Conservation (phyloP, 2,329 filamentous ascomycete genomes). For the Sporothrix curviconia region DNA sequence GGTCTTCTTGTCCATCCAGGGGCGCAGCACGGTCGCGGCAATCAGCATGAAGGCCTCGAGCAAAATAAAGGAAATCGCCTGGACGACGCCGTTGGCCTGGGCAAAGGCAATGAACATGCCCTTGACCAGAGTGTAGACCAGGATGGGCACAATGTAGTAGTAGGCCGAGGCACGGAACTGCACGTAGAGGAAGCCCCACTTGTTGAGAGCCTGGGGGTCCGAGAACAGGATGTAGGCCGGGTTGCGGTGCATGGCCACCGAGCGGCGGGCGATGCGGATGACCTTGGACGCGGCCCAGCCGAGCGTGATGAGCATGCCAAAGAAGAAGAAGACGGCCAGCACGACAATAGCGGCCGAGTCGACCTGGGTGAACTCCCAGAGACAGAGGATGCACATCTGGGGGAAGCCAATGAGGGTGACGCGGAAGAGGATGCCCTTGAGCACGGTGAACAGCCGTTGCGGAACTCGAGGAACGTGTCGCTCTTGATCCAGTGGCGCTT, state of each 20-base stretch:
- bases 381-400: conserved; percentile 74
- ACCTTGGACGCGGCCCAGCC: conserved; percentile 78
- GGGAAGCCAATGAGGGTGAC: conserved; percentile 77
- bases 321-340: conserved; percentile 71
- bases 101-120: conserved; percentile 74
- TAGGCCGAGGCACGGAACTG: conserved; percentile 84
- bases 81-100: conserved; percentile 59
- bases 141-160: conserved; percentile 74
- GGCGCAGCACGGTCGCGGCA: conserved; percentile 64
- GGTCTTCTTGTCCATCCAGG: conserved; percentile 95
- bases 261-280: conserved; percentile 71
- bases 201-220: conserved; percentile 76
- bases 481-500: conserved; percentile 67
- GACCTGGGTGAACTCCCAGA: conserved; percentile 75
- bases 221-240: conserved; percentile 87
- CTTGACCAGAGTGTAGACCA: conserved; percentile 69
- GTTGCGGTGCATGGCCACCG: conserved; percentile 81
- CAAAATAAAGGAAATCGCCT: conserved; percentile 69
- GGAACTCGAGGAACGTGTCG: conserved; percentile 70
- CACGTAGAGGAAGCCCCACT: conserved; percentile 88
- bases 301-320: conserved; percentile 66
- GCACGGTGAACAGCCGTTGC: conserved; percentile 76
- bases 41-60: conserved; percentile 69
- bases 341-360: conserved; percentile 76
- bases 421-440: conserved; percentile 82